Conservation (phyloP, 2,329 filamentous ascomycete genomes). For the Colletotrichum horii region DNA sequence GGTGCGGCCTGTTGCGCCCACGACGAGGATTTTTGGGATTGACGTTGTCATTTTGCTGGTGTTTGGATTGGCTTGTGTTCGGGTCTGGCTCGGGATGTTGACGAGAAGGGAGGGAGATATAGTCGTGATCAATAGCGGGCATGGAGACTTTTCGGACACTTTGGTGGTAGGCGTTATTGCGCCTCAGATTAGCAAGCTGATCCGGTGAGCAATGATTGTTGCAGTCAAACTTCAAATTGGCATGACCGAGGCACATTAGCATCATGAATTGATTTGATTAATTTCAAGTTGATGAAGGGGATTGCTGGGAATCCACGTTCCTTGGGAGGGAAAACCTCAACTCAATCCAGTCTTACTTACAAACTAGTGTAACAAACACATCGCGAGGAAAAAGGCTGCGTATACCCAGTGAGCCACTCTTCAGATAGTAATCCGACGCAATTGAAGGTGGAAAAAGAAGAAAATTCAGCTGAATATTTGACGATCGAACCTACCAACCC, state of each 20-base stretch:
- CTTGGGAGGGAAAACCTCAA: not conserved
- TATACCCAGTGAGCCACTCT: not conserved
- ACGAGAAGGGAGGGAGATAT: not conserved
- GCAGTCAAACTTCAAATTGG: not conserved
- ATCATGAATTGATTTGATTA: fast-evolving
- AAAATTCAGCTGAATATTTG: no score
- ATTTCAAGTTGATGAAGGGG: not conserved
- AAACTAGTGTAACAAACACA: not conserved
- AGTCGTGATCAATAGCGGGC: not conserved
- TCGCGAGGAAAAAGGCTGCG: fast-evolving
- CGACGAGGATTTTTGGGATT: conserved; percentile 48
- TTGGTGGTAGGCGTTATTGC: not conserved
- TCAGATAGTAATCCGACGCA: not conserved
- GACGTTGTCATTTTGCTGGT: not conserved
- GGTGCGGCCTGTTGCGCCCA: conserved; percentile 52
- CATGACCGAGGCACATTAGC: not conserved
- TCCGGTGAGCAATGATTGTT: not conserved
- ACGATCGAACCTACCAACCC: no score
- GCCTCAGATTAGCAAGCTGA: not conserved
- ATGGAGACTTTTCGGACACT: conserved; percentile 9
- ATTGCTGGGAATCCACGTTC: not conserved
- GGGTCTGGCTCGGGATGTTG: not conserved
- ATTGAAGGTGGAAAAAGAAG: not conserved
- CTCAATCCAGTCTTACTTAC: fast-evolving
- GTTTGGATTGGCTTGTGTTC: not conserved